Conservation (phyloP, 208 protist species). For the Crithidia mellificae region DNA sequence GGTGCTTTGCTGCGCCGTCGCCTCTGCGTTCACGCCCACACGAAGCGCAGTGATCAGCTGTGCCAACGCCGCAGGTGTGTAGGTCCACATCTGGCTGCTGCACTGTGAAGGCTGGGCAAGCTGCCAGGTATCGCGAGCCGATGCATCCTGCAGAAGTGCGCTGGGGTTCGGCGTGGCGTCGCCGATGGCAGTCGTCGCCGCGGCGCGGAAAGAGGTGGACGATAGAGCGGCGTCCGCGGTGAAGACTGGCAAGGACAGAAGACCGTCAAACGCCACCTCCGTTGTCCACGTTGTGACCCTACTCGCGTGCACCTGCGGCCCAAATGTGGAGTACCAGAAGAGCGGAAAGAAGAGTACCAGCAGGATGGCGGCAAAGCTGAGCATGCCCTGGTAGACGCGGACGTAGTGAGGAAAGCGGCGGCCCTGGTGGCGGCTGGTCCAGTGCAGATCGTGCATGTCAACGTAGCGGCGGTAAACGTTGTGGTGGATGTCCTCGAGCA, state of each 20-base stretch:
- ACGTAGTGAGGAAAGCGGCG: conserved; percentile 50
- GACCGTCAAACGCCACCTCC: conserved; percentile 15
- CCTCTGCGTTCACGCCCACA: not conserved
- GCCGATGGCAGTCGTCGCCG: conserved; percentile 7
- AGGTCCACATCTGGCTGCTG: conserved; percentile 36
- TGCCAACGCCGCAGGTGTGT: conserved; percentile 25
- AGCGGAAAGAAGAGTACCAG: conserved; percentile 62
- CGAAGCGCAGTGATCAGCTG: conserved; percentile 17
- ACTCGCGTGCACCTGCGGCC: conserved; percentile 54
- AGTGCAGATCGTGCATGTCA: conserved; percentile 60
- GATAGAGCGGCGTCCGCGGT: conserved; percentile 14
- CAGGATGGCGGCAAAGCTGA: conserved; percentile 61
- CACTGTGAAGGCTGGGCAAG: conserved; percentile 17
- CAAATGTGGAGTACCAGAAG: conserved; percentile 82
- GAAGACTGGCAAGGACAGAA: conserved; percentile 20
- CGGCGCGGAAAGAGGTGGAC: conserved; percentile 19
- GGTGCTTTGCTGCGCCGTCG: not conserved
- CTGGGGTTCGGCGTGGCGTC: not conserved
- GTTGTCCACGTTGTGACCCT: conserved; percentile 32
- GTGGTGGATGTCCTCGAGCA: conserved; percentile 79
- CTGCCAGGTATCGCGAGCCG: conserved; percentile 33
- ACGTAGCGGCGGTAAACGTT: conserved; percentile 63
- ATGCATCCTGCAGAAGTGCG: conserved; percentile 15
- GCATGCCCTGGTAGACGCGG: conserved; percentile 55
- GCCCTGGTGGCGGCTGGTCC: conserved; percentile 44